These are phyloP conservation scores for Arabidopsis suecica DNA, from an alignment of 345 rosid genomes.

Conservation along the genomic window DNA sequence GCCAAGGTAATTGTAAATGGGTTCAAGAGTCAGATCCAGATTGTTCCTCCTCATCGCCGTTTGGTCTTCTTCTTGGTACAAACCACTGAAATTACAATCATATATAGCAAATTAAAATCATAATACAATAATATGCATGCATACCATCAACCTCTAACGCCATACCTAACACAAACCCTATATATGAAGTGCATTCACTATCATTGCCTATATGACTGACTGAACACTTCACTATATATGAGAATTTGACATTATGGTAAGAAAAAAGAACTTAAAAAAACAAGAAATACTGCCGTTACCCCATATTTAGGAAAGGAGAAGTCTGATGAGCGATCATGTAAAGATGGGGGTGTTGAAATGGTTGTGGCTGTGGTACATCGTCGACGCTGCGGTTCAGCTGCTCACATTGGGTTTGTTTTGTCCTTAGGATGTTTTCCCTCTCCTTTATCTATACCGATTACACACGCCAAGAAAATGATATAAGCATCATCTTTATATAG, in stretches of 20 bases:
- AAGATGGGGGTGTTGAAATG: conserved; percentile 46
- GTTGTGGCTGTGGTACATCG: conserved; percentile 50
- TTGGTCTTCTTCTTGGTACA: conserved; percentile 39
- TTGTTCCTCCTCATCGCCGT: conserved; percentile 57
- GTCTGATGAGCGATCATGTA: conserved; percentile 50
- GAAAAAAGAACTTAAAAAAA: not conserved
- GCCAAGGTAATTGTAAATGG: conserved; percentile 52
- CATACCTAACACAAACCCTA: conserved; percentile 19
- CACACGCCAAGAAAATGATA: not conserved
- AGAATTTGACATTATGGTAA: not conserved
- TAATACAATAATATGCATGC: not conserved
- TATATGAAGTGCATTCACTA: not conserved
- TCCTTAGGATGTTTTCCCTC: conserved; percentile 51
- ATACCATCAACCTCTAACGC: conserved; percentile 8
- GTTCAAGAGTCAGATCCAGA: conserved; percentile 65
- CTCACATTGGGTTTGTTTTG: conserved; percentile 56
- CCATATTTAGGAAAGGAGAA: conserved; percentile 55
- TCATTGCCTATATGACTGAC: not conserved
- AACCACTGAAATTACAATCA: conserved; percentile 45
- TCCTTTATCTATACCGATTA: conserved; percentile 54
- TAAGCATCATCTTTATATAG: not conserved
- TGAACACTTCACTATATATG: not conserved
- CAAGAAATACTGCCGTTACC: conserved; percentile 43
- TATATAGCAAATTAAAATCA: not conserved
- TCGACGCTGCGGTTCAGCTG: conserved; percentile 47